Evolutionary conservation across 768 basidiomycete species (phyloP).

Genomic region (Mrakia blollopis): DNA sequence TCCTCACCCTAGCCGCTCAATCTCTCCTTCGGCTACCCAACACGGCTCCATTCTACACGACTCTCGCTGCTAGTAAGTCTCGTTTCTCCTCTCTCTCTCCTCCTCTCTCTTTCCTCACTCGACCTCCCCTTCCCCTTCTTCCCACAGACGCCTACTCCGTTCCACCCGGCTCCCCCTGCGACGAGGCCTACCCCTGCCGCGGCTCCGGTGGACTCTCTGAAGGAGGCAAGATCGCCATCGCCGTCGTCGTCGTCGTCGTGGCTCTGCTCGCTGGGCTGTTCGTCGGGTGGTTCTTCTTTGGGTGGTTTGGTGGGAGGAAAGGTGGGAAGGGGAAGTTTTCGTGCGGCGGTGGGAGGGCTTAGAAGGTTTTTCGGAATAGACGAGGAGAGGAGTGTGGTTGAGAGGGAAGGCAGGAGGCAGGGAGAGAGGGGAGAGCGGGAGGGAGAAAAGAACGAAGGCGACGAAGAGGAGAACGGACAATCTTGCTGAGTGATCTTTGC

Average conservation of each 20-base stretch:
- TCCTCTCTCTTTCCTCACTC: too few relatives aligned
- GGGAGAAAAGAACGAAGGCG: too few relatives aligned
- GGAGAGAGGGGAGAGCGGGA: too few relatives aligned
- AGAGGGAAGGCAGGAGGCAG: too few relatives aligned
- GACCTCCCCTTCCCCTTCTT: conserved; percentile 25
- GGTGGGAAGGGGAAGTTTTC: too few relatives aligned
- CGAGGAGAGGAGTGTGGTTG: neutral
- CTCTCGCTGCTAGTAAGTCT: conserved; percentile 47
- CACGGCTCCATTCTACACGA: conserved; percentile 70
- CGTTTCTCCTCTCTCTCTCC: neutral
- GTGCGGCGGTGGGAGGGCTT: neutral
- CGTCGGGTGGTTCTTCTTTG: conserved; percentile 24
- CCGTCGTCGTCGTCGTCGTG: conserved; percentile 60
- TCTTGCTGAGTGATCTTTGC: too few relatives aligned
- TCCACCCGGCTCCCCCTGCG: conserved; percentile 64
- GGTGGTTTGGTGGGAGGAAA: conserved; percentile 18
- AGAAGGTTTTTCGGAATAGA: neutral
- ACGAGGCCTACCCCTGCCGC: conserved; percentile 55
- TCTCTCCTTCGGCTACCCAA: conserved; percentile 42
- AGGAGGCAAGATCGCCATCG: conserved; percentile 65
- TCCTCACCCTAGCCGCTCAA: conserved; percentile 77
- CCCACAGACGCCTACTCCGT: conserved; percentile 37
- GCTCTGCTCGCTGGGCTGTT: conserved; percentile 40
- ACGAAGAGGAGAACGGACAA: too few relatives aligned
- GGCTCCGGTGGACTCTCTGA: conserved; percentile 53